These are phyloP conservation scores for Cyberlindnera euphorbiiphila DNA, from an alignment of 805 yeast species.

Conservation along the genomic window DNA sequence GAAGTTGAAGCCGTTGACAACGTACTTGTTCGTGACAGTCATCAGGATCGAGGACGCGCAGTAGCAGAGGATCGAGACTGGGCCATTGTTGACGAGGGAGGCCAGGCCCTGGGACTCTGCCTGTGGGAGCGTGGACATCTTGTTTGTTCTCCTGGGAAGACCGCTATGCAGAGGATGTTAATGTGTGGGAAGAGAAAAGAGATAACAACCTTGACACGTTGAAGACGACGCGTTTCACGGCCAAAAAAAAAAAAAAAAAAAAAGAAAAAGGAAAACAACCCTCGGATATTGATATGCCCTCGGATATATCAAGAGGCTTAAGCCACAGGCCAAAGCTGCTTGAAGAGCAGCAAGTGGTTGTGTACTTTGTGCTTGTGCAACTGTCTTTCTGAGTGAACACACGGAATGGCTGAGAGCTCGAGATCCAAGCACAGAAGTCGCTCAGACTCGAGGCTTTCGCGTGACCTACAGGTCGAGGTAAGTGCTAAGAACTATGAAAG, in stretches of 20 bases:
- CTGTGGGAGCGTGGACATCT: constrained; percentile 21
- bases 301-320: too few relatives aligned
- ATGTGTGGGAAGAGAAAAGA: background rate
- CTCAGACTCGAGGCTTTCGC: constrained; percentile 8
- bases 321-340: too few relatives aligned
- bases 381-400: too few relatives aligned
- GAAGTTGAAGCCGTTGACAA: constrained; percentile 66
- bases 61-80: constrained; percentile 72
- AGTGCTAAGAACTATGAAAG: constrained; percentile 1
- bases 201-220: constrained; percentile 1
- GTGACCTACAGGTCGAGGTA: constrained; percentile 22
- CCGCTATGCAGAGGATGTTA: background rate
- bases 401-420: too few relatives aligned
- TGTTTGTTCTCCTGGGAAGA: background rate
- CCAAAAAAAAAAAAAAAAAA: background rate
- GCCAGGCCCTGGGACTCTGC: constrained; percentile 23
- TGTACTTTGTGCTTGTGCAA: too few relatives aligned
- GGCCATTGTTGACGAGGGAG: constrained; percentile 42
- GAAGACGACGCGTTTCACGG: constrained; percentile 3
- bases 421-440: constrained; percentile 3
- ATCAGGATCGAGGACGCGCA: constrained; percentile 92
- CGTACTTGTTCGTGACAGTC: constrained; percentile 97
- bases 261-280: background rate
- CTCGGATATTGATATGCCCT: too few relatives aligned
- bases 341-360: too few relatives aligned